Conservation (phyloP, 164 flowering plant species). For the Aristolochia californica region DNA sequence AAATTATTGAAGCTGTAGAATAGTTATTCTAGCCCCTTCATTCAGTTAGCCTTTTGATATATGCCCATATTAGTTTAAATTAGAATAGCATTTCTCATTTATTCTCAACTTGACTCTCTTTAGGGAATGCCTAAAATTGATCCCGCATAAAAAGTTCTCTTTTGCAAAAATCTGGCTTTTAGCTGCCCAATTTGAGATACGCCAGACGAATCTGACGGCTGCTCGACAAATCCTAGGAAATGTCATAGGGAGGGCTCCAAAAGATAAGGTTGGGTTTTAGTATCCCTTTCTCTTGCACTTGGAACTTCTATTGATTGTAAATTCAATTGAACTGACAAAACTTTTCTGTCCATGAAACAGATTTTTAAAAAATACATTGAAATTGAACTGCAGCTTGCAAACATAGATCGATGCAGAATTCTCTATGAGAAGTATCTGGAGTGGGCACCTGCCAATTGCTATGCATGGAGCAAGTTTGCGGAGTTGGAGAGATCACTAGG, state of each 20-base stretch:
- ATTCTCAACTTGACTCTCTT: background rate
- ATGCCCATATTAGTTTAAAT: background rate
- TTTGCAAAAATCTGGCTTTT: conserved; percentile 90
- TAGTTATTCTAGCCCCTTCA: too few relatives aligned
- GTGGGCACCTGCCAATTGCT: conserved; percentile 93
- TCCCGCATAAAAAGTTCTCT: conserved; percentile 81
- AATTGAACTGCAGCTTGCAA: conserved; percentile 81
- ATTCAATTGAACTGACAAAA: background rate
- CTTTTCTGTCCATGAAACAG: conserved; percentile 25
- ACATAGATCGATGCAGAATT: conserved; percentile 73
- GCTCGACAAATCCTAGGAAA: conserved; percentile 70
- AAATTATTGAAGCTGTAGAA: too few relatives aligned
- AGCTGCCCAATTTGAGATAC: conserved; percentile 92
- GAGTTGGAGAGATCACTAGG: conserved; percentile 61
- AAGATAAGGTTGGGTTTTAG: conserved; percentile 61
- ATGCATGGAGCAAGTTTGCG: conserved; percentile 95
- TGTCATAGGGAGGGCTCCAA: conserved; percentile 92
- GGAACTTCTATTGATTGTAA: background rate
- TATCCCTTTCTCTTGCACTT: too few relatives aligned
- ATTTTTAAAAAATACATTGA: conserved; percentile 94
- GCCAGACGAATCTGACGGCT: conserved; percentile 68
- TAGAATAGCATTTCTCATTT: background rate
- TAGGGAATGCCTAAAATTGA: conserved; percentile 74
- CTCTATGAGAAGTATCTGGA: conserved; percentile 83
- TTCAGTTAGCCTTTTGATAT: background rate